Evolutionary conservation across 2,329 filamentous ascomycete genomes (phyloP), one percentile per base, ranked within the genome.

Genomic region (Trichoderma endophyticum): DNA sequence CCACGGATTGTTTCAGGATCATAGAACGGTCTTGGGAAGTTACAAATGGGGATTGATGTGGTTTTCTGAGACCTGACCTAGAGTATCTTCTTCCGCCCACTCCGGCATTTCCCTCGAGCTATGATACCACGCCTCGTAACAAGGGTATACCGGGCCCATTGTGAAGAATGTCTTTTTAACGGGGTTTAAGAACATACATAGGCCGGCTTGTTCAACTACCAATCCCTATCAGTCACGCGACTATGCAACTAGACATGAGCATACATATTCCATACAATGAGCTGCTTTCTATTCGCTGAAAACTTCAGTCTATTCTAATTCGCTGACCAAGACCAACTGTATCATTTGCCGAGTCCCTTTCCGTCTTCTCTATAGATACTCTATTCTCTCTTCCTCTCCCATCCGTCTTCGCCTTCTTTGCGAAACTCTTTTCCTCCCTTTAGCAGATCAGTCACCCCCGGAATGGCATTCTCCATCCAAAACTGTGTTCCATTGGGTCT

Each of bases 381-480:
- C 28, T 60, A 48, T 8, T 51, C 66, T 4, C 21, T 69, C n/a
- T 61, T 60, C n/a, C 66, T 69, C 26, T 60, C 66, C 66, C 66
- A 69, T 8, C 66, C 66, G 14, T 69, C 66, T n/a, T 69, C 66
- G 4, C 66, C 66, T 26, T 69, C 66, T 26, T 9, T 69, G 6
- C 3, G 26, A 61, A 69, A 69, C 26, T 69, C 56, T 4, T 61
- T 34, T 9, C 66, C 66, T 14, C 66, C 66, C 8, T 69, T 69
- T 1, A 69, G 1, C 26, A 69, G 15, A 61, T 69, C 66, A 69
- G 66, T 69, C 3, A 69, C 56, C 4, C 66, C 66, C 8, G 18
- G 26, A 24, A 69, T 51, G 0, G 66, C 66, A 34, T 69, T 69
- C 6, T 69, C 66, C 66, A 69, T 69, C 66, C 66, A 69, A 61